A percentile compares a stretch with the other conserved stretches of the same genome.
Evolutionary conservation across 306 rosid species (phyloP).

Genomic region (Styphnolobium japonicum): DNA sequence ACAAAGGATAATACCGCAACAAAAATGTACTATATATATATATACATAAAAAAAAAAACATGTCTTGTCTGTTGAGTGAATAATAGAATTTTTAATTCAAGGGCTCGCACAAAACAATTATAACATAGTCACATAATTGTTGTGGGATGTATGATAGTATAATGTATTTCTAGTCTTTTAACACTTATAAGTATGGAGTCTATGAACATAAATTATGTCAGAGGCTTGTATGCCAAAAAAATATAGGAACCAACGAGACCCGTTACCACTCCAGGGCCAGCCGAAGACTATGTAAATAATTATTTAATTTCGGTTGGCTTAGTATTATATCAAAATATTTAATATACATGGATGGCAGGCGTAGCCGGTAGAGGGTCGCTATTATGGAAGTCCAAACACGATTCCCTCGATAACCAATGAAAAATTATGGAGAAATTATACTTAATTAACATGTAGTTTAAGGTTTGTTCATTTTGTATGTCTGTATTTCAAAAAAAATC

Average conservation of each 20-base stretch:
- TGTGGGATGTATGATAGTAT: neutral
- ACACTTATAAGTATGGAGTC: neutral
- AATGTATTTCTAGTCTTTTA: neutral
- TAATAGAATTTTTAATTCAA: neutral
- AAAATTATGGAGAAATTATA: neutral
- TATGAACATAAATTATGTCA: neutral
- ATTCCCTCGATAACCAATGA: neutral
- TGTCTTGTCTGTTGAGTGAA: neutral
- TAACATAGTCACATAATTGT: neutral
- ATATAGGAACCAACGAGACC: neutral
- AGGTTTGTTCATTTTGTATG: neutral
- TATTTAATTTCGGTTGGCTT: neutral
- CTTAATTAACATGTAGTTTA: neutral
- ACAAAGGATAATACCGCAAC: neutral
- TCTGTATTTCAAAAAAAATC: neutral
- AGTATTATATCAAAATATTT: neutral
- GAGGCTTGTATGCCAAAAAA: neutral
- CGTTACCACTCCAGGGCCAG: neutral
- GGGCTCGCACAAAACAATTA: neutral
- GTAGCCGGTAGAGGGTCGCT: slow-evolving; percentile 19
- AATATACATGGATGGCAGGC: neutral
- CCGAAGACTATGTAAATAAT: neutral
- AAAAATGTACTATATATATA: neutral
- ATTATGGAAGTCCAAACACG: slow-evolving; percentile 5
- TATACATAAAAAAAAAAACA: no score